phyloP scores from a whole-genome alignment of 2,329 filamentous ascomycete species.

The Westerdykella ornata region DNA sequence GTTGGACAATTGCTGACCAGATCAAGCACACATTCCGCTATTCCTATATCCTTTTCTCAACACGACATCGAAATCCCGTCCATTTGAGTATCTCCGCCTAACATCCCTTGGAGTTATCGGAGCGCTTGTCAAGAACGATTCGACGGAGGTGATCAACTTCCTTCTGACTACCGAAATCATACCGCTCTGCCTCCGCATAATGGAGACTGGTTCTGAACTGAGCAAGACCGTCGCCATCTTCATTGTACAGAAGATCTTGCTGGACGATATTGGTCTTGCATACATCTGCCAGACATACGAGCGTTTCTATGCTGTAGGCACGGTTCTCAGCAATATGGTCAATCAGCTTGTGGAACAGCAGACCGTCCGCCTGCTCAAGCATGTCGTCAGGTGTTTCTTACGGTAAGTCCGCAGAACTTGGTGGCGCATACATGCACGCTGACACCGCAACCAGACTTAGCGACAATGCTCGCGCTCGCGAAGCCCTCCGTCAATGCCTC shows the following conservation, averaged over 20 bases:
- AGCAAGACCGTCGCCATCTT: slow-evolving; percentile 99
- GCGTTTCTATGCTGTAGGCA: slow-evolving; percentile 95
- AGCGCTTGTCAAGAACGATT: slow-evolving; percentile 97
- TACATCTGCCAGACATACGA: slow-evolving; percentile 99
- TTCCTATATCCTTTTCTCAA: slow-evolving; percentile 98
- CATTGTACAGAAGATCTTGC: slow-evolving; percentile 96
- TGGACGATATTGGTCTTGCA: slow-evolving; percentile 92
- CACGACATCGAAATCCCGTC: slow-evolving; percentile 94
- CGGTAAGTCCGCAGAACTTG: slow-evolving; percentile 53
- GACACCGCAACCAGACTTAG: slow-evolving; percentile 59
- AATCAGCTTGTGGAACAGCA: slow-evolving; percentile 95
- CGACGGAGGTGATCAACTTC: slow-evolving; percentile 97
- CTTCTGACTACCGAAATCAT: slow-evolving; percentile 98
- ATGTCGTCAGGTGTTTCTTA: slow-evolving; percentile 94
- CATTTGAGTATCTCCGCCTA: slow-evolving; percentile 93
- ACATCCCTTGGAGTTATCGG: slow-evolving; percentile 96
- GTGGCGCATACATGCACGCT: slow-evolving; percentile 7
- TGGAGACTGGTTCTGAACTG: slow-evolving; percentile 97
- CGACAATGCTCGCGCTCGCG: slow-evolving; percentile 90
- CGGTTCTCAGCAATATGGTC: slow-evolving; percentile 97
- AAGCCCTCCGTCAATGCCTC: slow-evolving; percentile 90
- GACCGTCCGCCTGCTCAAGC: slow-evolving; percentile 90
- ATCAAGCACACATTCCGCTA: slow-evolving; percentile 83
- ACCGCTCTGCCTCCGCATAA: slow-evolving; percentile 91
- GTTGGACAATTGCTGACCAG: slow-evolving; percentile 10